Evolutionary conservation across 192 early-diverging fungal genomes (phyloP), one percentile per base, ranked within the genome.

Genomic region (Coemansia sp.): DNA sequence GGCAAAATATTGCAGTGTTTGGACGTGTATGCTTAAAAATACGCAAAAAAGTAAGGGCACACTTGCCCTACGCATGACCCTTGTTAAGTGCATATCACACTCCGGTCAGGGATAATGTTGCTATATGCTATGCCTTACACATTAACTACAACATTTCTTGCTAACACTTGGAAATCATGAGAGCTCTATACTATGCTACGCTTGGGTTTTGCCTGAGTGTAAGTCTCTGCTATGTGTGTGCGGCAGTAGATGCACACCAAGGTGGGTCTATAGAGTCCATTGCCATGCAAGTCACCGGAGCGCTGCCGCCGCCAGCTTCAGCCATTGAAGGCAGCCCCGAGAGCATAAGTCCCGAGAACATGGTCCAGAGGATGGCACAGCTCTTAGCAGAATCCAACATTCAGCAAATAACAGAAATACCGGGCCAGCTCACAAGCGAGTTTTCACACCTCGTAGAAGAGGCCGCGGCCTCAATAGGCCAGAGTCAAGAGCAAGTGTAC

Each of bases 351-450:
- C 58, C 62, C 31, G 72, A 65, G 3, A 68, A 59, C 31, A 20
- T 76, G 43, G 63, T 66, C 2, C 73, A 63, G 23, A 51, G 43
- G 10, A 55, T 76, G 35, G 36, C 65, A 39, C 63, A 63, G 33
- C 43, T 60, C 5, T 45, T 23, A n/a, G 6, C 36, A 5, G 48
- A 51, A 5, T 28, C 61, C 14, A 43, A 59, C 42, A 9, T n/a
- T 3, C 66, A 33, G 3, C 38, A 68, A 18, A 45, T 45, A 18
- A 56, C 51, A 6, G 43, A 24, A 0, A 14, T 51, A 9, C 21
- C 39, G 0, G 21, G 60, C 28, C 67, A 59, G 33, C 63, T 76
- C 2, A 38, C 60, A 21, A 42, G 42, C 1, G 61, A 77, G n/a
- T 10, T 70, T 14, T 24, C 65, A 18, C 74, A 40, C 2, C 65